A percentile compares a stretch with the other conserved stretches of the same genome.
These are phyloP conservation scores for Mycena venus DNA, from an alignment of 768 basidiomycete species.

Conservation along the genomic window DNA sequence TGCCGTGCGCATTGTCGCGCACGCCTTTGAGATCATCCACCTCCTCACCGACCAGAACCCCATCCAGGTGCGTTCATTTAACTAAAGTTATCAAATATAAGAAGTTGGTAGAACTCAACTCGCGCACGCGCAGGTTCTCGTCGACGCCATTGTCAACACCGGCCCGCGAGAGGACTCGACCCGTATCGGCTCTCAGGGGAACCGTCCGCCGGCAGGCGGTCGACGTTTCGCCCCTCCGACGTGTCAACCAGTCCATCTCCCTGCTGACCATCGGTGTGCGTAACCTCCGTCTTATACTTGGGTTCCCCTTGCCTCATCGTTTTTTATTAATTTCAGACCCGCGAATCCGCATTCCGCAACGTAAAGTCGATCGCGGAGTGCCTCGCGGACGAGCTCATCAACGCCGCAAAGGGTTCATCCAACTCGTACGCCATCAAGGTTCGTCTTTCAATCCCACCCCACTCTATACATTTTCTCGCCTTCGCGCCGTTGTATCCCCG, in stretches of 20 bases:
- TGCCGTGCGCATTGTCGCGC: slow-evolving; percentile 98
- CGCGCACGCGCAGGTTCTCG: slow-evolving; percentile 74
- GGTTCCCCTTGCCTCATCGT: neutral
- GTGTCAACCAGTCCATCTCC: slow-evolving; percentile 97
- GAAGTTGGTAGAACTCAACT: neutral
- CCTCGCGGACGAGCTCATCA: slow-evolving; percentile 99
- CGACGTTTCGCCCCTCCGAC: slow-evolving; percentile 97
- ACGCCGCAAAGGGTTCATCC: slow-evolving; percentile 99
- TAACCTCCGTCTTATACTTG: slow-evolving; percentile 21
- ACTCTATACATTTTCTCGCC: no score
- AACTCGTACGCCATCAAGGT: slow-evolving; percentile 99
- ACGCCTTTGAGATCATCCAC: slow-evolving; percentile 99
- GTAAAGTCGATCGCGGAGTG: slow-evolving; percentile 99
- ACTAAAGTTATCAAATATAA: neutral
- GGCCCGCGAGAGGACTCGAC: slow-evolving; percentile 99
- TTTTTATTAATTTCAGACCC: slow-evolving; percentile 71
- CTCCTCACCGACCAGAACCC: slow-evolving; percentile 99
- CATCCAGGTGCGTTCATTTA: slow-evolving; percentile 82
- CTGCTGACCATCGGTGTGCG: slow-evolving; percentile 96
- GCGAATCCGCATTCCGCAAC: slow-evolving; percentile 99
- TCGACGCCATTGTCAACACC: slow-evolving; percentile 99
- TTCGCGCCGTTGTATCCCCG: neutral
- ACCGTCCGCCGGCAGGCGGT: slow-evolving; percentile 99
- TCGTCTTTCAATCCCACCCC: slow-evolving; percentile 26
- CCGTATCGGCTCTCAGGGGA: slow-evolving; percentile 99